phyloP scores from a whole-genome alignment of 495 filamentous ascomycete genomes.

The Lineolata rhizophorae region DNA sequence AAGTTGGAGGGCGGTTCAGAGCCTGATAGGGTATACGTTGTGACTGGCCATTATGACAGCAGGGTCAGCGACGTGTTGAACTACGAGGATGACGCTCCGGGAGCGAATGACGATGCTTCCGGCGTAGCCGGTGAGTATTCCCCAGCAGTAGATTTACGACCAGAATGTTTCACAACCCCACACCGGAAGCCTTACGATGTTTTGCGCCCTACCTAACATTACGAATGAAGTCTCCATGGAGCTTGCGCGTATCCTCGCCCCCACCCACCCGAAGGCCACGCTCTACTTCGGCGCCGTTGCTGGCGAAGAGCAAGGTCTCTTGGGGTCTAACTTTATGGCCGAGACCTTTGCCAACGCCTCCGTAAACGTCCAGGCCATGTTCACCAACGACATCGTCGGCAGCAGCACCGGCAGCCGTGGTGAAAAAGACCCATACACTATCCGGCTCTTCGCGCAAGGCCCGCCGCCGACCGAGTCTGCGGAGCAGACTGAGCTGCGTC shows the following conservation, averaged over 20 bases:
- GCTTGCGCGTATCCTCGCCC: slow-evolving; percentile 25
- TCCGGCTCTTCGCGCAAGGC: slow-evolving; percentile 28
- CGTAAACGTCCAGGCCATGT: slow-evolving; percentile 27
- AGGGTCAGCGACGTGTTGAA: slow-evolving; percentile 24
- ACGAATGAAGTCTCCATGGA: slow-evolving; percentile 21
- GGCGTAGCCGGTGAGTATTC: slow-evolving; percentile 13
- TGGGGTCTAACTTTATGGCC: slow-evolving; percentile 25
- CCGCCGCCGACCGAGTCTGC: slow-evolving; percentile 19
- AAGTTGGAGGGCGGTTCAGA: slow-evolving; percentile 25
- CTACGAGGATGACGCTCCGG: slow-evolving; percentile 27
- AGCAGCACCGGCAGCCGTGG: slow-evolving; percentile 21
- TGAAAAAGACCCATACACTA: slow-evolving; percentile 20
- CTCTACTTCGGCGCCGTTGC: slow-evolving; percentile 30
- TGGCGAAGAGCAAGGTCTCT: slow-evolving; percentile 30
- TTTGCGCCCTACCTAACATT: slow-evolving; percentile 1
- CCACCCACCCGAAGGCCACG: slow-evolving; percentile 21
- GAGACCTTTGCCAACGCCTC: slow-evolving; percentile 23
- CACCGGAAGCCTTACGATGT: too few relatives aligned
- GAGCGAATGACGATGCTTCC: slow-evolving; percentile 30
- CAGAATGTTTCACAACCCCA: too few relatives aligned
- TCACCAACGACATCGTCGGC: slow-evolving; percentile 31
- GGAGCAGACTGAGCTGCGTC: slow-evolving; percentile 12
- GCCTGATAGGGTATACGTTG: slow-evolving; percentile 25
- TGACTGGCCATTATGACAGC: slow-evolving; percentile 31
- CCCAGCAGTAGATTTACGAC: too few relatives aligned